phyloP scores from a whole-genome alignment of 2,329 filamentous ascomycete species.

The Arthrobotrys conoides region DNA sequence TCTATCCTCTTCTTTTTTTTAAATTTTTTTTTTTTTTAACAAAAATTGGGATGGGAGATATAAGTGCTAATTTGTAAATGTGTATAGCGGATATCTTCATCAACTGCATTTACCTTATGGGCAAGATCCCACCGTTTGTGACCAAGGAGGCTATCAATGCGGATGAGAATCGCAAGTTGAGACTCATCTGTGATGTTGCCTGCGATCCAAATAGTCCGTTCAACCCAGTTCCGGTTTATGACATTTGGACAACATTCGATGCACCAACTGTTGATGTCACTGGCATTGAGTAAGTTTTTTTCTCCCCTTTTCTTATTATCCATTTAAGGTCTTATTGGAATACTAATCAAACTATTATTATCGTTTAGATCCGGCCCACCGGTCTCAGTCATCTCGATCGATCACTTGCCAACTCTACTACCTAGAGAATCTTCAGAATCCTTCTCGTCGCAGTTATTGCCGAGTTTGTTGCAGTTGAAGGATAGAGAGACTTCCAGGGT shows the following conservation, averaged over 20 bases:
- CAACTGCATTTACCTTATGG: conserved; percentile 89
- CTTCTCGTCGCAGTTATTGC: conserved; percentile 83
- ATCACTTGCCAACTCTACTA: conserved; percentile 85
- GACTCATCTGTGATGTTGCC: conserved; percentile 83
- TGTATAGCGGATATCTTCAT: conserved; percentile 77
- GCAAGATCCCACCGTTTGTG: conserved; percentile 85
- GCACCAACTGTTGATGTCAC: conserved; percentile 79
- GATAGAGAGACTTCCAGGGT: conserved; percentile 80
- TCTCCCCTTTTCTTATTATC: not conserved
- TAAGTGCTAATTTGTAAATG: conserved; percentile 16
- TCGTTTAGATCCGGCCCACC: conserved; percentile 68
- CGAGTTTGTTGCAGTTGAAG: conserved; percentile 82
- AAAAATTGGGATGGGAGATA: not conserved
- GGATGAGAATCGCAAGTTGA: conserved; percentile 78
- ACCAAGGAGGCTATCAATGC: conserved; percentile 77
- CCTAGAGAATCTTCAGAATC: conserved; percentile 89
- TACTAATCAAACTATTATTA: not conserved
- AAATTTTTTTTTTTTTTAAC: not conserved
- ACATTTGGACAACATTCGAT: conserved; percentile 86
- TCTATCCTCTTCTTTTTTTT: conserved; percentile 66
- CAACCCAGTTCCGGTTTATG: conserved; percentile 85
- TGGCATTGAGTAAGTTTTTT: conserved; percentile 50
- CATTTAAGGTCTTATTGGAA: not conserved
- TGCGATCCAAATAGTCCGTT: conserved; percentile 81
- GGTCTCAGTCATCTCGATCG: conserved; percentile 87